A percentile compares a stretch with the other conserved stretches of the same genome.
phyloP scores from a whole-genome alignment of 2,329 filamentous ascomycete genomes.

The Pochonia chlamydosporia region DNA sequence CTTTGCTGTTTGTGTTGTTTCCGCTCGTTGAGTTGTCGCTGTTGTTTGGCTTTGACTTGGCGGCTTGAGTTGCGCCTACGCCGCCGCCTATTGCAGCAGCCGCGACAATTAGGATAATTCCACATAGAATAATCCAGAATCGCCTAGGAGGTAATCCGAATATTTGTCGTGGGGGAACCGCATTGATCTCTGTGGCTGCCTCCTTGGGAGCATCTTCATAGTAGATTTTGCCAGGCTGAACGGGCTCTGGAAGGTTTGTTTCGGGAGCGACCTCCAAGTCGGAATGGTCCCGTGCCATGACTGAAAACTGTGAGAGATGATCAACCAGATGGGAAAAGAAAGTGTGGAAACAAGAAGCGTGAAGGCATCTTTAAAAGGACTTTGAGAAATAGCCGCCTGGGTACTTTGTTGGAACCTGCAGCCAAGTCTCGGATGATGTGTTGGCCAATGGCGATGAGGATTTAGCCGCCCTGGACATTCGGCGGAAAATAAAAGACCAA shows the following conservation, averaged over 20 bases:
- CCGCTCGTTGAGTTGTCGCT: too few relatives aligned
- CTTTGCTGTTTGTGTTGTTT: neutral
- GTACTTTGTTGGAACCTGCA: too few relatives aligned
- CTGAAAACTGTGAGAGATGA: too few relatives aligned
- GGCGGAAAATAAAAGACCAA: too few relatives aligned
- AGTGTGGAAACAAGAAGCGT: too few relatives aligned
- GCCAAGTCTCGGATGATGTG: too few relatives aligned
- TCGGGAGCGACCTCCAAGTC: conserved; percentile 5
- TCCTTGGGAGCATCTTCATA: neutral
- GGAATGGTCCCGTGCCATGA: conserved; percentile 1
- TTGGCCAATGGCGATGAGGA: too few relatives aligned
- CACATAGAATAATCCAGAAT: neutral
- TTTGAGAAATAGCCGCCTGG: too few relatives aligned
- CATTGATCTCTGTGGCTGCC: neutral
- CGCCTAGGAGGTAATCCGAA: neutral
- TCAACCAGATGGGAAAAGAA: too few relatives aligned
- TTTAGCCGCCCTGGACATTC: too few relatives aligned
- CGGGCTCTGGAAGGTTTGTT: neutral
- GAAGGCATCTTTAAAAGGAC: too few relatives aligned
- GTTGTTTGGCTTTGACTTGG: neutral
- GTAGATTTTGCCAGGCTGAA: neutral
- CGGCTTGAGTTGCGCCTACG: neutral
- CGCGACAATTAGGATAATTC: neutral
- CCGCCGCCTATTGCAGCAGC: neutral
- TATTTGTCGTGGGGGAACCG: neutral